Conservation (phyloP, 2,329 filamentous ascomycete species). For the Alternaria sp. region DNA sequence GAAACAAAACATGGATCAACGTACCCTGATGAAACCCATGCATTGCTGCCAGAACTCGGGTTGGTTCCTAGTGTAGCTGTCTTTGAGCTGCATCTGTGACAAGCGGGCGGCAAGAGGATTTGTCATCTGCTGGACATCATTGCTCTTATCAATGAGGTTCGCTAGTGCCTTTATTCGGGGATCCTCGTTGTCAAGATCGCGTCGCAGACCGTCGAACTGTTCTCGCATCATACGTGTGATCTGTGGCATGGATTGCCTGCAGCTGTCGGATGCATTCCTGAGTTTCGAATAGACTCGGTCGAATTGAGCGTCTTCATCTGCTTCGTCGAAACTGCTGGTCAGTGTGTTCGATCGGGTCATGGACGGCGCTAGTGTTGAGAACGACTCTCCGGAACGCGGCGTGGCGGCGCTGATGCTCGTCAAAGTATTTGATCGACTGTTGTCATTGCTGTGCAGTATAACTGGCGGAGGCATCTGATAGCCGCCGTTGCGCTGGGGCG, state of each 20-base stretch:
- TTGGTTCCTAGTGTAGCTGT: constrained; percentile 73
- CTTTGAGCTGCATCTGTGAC: constrained; percentile 81
- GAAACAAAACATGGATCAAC: constrained; percentile 23
- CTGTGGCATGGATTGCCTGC: constrained; percentile 72
- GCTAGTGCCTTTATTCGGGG: constrained; percentile 51
- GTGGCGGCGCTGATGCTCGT: constrained; percentile 62
- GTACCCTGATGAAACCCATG: constrained; percentile 70
- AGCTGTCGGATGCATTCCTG: constrained; percentile 73
- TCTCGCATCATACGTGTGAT: constrained; percentile 37
- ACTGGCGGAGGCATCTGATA: constrained; percentile 48
- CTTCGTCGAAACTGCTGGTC: constrained; percentile 66
- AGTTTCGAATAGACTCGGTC: constrained; percentile 82
- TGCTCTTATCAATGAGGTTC: constrained; percentile 73
- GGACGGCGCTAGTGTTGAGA: constrained; percentile 62
- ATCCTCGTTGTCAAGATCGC: constrained; percentile 43
- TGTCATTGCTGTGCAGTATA: constrained; percentile 53
- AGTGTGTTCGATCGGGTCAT: constrained; percentile 55
- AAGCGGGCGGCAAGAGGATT: constrained; percentile 75
- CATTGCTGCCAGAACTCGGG: constrained; percentile 72
- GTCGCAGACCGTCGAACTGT: constrained; percentile 36
- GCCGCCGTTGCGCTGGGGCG: constrained; percentile 39
- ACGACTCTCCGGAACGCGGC: constrained; percentile 82
- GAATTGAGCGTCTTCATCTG: constrained; percentile 80
- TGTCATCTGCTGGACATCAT: constrained; percentile 72
- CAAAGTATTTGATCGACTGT: constrained; percentile 61